Conservation (phyloP, 352 stramenopile genomes). For the Phytophthora sojae region DNA sequence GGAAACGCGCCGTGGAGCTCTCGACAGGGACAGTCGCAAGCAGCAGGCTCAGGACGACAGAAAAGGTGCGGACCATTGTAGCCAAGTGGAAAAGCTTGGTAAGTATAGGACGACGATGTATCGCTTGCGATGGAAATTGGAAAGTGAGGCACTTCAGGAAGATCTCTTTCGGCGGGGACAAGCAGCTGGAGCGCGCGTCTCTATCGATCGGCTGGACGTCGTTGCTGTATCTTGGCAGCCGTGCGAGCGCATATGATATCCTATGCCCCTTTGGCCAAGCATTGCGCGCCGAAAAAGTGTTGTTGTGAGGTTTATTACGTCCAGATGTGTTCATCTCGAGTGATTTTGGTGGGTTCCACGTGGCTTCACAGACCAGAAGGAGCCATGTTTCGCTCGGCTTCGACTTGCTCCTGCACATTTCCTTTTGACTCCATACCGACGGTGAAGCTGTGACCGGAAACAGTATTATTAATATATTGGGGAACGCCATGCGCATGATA, state of each 20-base stretch:
- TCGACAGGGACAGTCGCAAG: slow-evolving; percentile 19
- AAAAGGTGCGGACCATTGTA: slow-evolving; percentile 27
- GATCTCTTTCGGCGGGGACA: not conserved
- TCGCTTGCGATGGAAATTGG: slow-evolving; percentile 33
- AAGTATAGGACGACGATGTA: slow-evolving; percentile 10
- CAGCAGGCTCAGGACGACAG: slow-evolving; percentile 15
- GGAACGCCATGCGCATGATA: not conserved
- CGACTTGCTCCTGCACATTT: not conserved
- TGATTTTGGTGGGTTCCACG: slow-evolving; percentile 12
- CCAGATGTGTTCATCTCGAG: slow-evolving; percentile 2
- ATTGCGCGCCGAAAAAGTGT: slow-evolving; percentile 16
- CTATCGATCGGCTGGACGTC: slow-evolving; percentile 13
- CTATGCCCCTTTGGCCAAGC: slow-evolving; percentile 18
- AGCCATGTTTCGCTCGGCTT: not conserved
- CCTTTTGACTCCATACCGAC: slow-evolving; percentile 1
- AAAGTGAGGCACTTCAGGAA: slow-evolving; percentile 16
- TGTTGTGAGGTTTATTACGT: slow-evolving; percentile 6
- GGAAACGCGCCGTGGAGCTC: slow-evolving; percentile 18
- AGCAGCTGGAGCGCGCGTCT: slow-evolving; percentile 1
- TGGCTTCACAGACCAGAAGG: slow-evolving; percentile 7
- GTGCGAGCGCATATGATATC: slow-evolving; percentile 21
- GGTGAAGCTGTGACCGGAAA: not conserved
- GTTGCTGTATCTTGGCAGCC: slow-evolving; percentile 15
- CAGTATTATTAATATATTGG: not conserved
- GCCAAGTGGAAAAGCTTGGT: not conserved